These are phyloP conservation scores for Pyracantha coccinea DNA, from an alignment of 331 rosid genomes.

Conservation along the genomic window DNA sequence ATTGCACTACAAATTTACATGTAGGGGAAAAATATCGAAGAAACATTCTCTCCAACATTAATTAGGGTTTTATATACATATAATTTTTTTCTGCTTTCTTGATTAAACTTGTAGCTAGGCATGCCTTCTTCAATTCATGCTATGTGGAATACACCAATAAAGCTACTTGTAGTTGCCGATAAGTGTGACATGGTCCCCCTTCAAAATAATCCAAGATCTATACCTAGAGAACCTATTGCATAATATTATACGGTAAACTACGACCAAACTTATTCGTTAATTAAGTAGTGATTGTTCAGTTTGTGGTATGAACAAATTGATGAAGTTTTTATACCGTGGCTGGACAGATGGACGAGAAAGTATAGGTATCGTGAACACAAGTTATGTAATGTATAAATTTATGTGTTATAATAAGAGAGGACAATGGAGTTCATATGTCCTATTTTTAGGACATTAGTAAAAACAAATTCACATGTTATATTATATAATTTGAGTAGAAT, in stretches of 20 bases:
- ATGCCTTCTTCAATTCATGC: constrained; percentile 9
- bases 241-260: not conserved
- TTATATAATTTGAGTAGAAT: too few species aligned
- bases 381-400: not conserved
- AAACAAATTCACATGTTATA: not conserved
- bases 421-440: not conserved
- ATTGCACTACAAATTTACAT: not conserved
- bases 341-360: not conserved
- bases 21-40: not conserved
- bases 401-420: too few species aligned
- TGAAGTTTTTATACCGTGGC: not conserved
- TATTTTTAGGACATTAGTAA: not conserved
- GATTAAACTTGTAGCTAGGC: not conserved
- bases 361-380: not conserved
- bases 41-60: not conserved
- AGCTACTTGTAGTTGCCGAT: constrained; percentile 15
- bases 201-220: not conserved
- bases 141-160: constrained; percentile 24
- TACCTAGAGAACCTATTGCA: not conserved
- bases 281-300: constrained; percentile 16
- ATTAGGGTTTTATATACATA: not conserved
- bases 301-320: constrained; percentile 4
- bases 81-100: not conserved
- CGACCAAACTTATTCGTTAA: not conserved
- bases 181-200: constrained; percentile 29